Evolutionary conservation across 1,139 yeast species (phyloP), one percentile per base, ranked within the genome.

Genomic region (Candida sp.): DNA sequence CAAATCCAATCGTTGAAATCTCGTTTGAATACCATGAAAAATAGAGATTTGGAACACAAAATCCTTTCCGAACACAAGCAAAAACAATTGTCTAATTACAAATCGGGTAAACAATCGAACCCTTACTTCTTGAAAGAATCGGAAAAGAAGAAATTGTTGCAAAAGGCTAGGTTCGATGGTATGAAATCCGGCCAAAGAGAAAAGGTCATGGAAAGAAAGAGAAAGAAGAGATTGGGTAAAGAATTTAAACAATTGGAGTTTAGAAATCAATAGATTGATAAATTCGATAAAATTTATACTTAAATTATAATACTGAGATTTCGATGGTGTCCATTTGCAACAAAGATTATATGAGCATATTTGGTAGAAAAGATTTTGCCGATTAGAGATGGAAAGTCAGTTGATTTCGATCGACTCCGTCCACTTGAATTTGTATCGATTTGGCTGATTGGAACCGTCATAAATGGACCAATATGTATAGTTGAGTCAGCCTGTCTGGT

Each of bases 211-310:
- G 97, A 90, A 67, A 80, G 97, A 61, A 87, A 91, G 77, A 81
- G 98, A 60, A 91, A 91, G 86, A 87, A 85, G 78, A 81, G 88
- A 63, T 75, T 91, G 60, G 96, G 97, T 56, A 87, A 87, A 68
- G 98, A 93, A 64, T 85, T 93, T 68, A 83, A 81, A 63, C 82
- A 81, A 59, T 76, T 91, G 73, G 91, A 84, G 58, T 84, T 81
- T 56, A 61, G 34, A 32, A 32, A 32, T 12, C 34, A 32, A 12
- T 32, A 32, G 19, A 11, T 11, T 12, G 19, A 15, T 15, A 15
- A 15, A 15, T 15, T 15, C 19, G 19, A 15, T 15, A 15, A 15
- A 15, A 15, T 15, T 15, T 15, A 15, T 15, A 15, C 19, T 15
- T 15, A 15, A 15, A 15, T 15, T 15, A 15, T 15, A 15, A 15